Conservation (phyloP, 139 green algal species). For the Chlorella sp. region DNA sequence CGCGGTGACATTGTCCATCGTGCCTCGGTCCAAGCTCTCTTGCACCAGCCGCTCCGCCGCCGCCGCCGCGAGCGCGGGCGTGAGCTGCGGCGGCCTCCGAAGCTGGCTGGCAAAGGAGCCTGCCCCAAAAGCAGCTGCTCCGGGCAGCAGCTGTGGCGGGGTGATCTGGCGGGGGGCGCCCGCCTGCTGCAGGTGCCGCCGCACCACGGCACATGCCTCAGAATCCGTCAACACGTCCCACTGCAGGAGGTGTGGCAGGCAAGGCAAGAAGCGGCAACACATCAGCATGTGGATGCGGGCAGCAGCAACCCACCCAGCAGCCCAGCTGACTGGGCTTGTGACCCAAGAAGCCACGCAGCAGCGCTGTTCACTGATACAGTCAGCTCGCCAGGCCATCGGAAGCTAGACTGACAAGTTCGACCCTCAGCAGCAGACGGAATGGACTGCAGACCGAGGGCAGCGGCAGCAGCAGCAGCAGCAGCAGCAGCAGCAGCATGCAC, state of each 20-base stretch:
- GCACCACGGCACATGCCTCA: constrained; percentile 59
- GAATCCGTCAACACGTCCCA: constrained; percentile 72
- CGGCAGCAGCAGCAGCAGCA: neutral
- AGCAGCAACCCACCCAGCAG: no score
- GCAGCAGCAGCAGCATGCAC: neutral
- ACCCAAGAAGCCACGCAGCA: no score
- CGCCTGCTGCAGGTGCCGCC: constrained; percentile 27
- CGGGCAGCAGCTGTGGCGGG: constrained; percentile 14
- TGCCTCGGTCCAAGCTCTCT: constrained; percentile 30
- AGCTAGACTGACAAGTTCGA: no score
- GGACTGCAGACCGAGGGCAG: no score
- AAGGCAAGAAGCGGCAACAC: no score
- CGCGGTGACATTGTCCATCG: constrained; percentile 60
- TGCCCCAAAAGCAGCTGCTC: constrained; percentile 3
- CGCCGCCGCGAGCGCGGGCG: constrained; percentile 16
- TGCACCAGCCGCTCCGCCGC: constrained; percentile 44
- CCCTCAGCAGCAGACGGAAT: no score
- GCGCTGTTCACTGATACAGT: no score
- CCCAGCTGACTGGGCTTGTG: no score
- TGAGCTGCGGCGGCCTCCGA: constrained; percentile 11
- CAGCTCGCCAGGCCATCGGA: no score
- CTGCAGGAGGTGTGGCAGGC: no score
- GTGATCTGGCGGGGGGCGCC: constrained; percentile 24
- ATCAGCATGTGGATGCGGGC: no score
- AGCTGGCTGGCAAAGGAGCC: neutral